Base-by-base conservation (phyloP, 1,139 yeast species). In the Candida tetrigidarum region DNA sequence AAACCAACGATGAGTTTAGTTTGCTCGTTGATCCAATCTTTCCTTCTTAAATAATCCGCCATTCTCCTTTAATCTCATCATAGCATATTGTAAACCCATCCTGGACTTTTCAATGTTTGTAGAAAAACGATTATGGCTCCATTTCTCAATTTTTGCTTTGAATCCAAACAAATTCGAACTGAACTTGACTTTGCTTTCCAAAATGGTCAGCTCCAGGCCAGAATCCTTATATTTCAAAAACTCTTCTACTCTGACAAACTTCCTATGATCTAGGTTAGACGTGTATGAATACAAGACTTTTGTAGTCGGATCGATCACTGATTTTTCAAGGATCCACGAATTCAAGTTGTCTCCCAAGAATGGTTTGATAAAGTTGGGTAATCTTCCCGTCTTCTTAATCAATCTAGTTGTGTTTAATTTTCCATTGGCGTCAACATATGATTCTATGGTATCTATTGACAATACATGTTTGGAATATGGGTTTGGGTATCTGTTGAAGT, bases 381-480 rank as follows among this genome's bases (percentile, higher is more conserved):
- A 71, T 53, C 90, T 74, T 5, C 98, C 98, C 1, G 81, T 73
- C 60, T 93, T 93, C 53, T 81, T 80, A 47, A 92, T 83, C 39
- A 93, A 68, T 55, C 93, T 77, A 8, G 96, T 88, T 30, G 89
- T 82, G 55, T 82, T 78, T 42, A 91, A 74, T 44, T 83, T 72
- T 16, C 96, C 96, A 12, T 80, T 66, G 0, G 62, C 59, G 53
- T 86, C 92, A 23, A 86, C 73, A 51, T 70, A 66, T 38, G 71
- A 72, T 37, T 82, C 83, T 22, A 88, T 64, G 2, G 96, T 88
- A 61, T 93, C 99, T 33, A 84, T 84, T 11, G 96, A 85, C 39
- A 85, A 71, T 11, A 93, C 97, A 67, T 93, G 97, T n/a, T 81
- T 70, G 32, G 97, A 86, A 60, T 78, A 91, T 3, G 99, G 99